Base-by-base conservation (phyloP, 2,329 filamentous ascomycete genomes). In the Penicillium sp. region DNA sequence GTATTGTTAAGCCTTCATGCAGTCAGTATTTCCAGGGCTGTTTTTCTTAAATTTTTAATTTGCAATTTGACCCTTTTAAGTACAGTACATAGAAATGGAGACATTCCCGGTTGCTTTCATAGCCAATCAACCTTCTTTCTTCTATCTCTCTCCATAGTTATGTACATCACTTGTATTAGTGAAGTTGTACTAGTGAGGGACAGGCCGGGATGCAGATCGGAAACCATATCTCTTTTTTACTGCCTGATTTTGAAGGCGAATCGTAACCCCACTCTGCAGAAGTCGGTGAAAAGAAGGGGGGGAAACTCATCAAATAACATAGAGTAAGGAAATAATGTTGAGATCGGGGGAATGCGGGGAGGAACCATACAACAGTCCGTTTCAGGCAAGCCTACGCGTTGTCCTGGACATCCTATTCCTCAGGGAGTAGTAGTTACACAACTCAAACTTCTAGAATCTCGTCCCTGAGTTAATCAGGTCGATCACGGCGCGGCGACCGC, bases 301-400 rank as follows among this genome's bases (percentile, higher is more conserved):
- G 7, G 13, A 23, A 38, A 33, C 6, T 25, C 21, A 19, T 25
- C 38, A 3, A 13, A 49, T 12, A 31, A 21, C 2, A 19, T 19
- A 42, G 17, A 19, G 27, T 23, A 19, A 46, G 25, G 12, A 23
- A 45, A 12, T n/a, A 13, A 8, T 31, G 19, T 19, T 21, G 35
- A 35, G 23, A 55, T 62, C 59, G 61, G 62, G 43, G 46, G 9
- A 65, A 63, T 55, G 64, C 61, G 64, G 62, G 63, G 62, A 38
- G 25, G 23, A 46, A 37, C 27, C 45, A 53, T 31, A 50, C 41
- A 59, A 58, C 45, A 54, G 46, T 63, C 61, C 63, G 12, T 47
- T 63, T 62, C 21, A 37, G 61, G 64, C 50, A 67, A 60, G 46
- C 54, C 35, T 53, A 65, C 53, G 59, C 64, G 63, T 62, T 25